Percentiles rank a stretch among this genome's conserved stretches.
These are phyloP conservation scores for Manihot esculenta DNA, from an alignment of 441 rosid genomes.

Conservation along the genomic window DNA sequence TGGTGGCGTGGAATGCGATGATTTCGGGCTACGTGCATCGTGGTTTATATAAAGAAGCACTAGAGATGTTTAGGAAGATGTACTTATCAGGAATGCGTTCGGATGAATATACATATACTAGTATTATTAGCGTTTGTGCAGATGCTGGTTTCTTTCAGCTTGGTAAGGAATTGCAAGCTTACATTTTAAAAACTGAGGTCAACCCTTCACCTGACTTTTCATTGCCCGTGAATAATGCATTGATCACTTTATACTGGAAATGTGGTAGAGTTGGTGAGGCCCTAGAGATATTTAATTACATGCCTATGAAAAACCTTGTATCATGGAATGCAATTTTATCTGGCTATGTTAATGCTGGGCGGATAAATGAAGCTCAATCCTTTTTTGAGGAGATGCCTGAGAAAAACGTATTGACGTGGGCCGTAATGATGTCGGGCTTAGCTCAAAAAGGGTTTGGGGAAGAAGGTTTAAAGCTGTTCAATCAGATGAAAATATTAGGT, in stretches of 20 bases:
- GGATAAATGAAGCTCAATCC: constrained; percentile 60
- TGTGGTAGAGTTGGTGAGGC: constrained; percentile 56
- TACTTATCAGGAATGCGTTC: constrained; percentile 40
- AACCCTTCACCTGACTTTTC: constrained; percentile 41
- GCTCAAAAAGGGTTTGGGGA: constrained; percentile 77
- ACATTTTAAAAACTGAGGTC: constrained; percentile 45
- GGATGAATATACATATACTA: constrained; percentile 74
- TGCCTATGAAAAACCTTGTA: constrained; percentile 63
- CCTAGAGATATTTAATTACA: constrained; percentile 47
- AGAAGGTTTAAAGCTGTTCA: constrained; percentile 69
- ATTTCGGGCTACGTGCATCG: constrained; percentile 79
- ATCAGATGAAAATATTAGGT: constrained; percentile 61
- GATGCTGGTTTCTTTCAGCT: constrained; percentile 52
- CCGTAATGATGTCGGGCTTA: constrained; percentile 75
- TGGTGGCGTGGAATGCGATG: constrained; percentile 77
- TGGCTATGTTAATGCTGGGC: constrained; percentile 58
- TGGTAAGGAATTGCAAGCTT: constrained; percentile 75
- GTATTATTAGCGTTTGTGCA: constrained; percentile 63
- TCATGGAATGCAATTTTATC: constrained; percentile 82
- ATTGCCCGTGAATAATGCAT: constrained; percentile 63
- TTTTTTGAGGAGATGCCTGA: constrained; percentile 62
- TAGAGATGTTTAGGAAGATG: constrained; percentile 70
- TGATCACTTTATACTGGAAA: constrained; percentile 66
- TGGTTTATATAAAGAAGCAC: constrained; percentile 52
- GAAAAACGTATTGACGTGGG: constrained; percentile 68